phyloP scores from a whole-genome alignment of 805 yeast genomes.

The Starmerella floricola region DNA sequence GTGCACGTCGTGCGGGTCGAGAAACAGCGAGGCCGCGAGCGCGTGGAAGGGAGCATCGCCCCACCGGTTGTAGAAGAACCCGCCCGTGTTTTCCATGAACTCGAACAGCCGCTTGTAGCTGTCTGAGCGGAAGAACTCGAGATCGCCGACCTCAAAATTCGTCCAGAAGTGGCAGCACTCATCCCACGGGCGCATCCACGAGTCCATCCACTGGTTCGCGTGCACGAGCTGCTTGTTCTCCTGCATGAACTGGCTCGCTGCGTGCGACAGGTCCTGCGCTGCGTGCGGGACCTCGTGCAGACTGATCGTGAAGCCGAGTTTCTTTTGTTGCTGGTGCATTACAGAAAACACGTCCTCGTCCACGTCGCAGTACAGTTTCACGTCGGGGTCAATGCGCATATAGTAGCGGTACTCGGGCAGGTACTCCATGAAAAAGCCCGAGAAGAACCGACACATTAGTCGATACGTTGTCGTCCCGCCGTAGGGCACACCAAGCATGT shows the following conservation, averaged over 20 bases:
- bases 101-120: constrained; percentile 57
- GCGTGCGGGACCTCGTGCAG: constrained; percentile 71
- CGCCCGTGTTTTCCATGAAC: constrained; percentile 58
- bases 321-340: constrained; percentile 57
- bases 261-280: constrained; percentile 61
- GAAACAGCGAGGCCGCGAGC: constrained; percentile 65
- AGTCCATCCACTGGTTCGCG: constrained; percentile 43
- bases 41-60: constrained; percentile 96
- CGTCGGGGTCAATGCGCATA: constrained; percentile 94
- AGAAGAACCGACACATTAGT: constrained; percentile 88
- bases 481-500: constrained; percentile 48
- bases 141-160: constrained; percentile 80
- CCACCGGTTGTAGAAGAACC: constrained; percentile 89
- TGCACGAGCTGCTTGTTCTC: constrained; percentile 41
- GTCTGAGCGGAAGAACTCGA: constrained; percentile 58
- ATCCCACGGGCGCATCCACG: constrained; percentile 55
- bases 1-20: constrained; percentile 60
- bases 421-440: constrained; percentile 73
- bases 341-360: constrained; percentile 83
- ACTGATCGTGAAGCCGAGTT: constrained; percentile 74
- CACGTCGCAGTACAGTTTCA: constrained; percentile 77
- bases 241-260: constrained; percentile 37
- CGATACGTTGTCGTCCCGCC: constrained; percentile 77
- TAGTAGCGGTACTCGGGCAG: constrained; percentile 72
- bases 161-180: constrained; percentile 87